Percentiles rank a stretch among this genome's conserved stretches.
These are phyloP conservation scores for Asclepias syriaca DNA, from an alignment of 257 asterid genomes.

Conservation along the genomic window DNA sequence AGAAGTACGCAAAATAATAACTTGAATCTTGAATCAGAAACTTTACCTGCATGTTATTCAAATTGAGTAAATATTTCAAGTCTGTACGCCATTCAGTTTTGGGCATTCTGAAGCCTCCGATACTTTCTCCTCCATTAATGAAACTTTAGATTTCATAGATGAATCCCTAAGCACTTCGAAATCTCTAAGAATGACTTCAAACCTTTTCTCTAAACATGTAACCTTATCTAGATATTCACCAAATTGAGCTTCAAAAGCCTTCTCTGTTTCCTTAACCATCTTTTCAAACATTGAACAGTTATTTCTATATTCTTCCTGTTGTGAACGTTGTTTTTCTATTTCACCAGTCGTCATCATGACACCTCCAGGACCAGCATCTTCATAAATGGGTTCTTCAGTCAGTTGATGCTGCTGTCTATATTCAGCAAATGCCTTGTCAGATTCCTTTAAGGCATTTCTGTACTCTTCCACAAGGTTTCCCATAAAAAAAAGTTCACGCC, in stretches of 20 bases:
- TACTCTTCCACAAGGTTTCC: constrained; percentile 59
- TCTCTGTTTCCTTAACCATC: constrained; percentile 47
- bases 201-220: constrained; percentile 33
- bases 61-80: constrained; percentile 4
- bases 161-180: constrained; percentile 31
- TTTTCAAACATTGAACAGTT: constrained; percentile 44
- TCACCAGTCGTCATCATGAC: constrained; percentile 58
- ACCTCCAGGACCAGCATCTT: constrained; percentile 73
- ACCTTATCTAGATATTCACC: constrained; percentile 33
- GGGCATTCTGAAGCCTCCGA: constrained; percentile 22
- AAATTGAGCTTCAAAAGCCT: constrained; percentile 24
- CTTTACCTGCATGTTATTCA: constrained; percentile 15
- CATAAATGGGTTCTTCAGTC: constrained; percentile 66
- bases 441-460: constrained; percentile 65
- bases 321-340: constrained; percentile 45
- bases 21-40: not conserved
- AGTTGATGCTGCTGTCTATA: constrained; percentile 50
- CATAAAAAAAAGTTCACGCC: constrained; percentile 62
- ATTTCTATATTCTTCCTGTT: constrained; percentile 53
- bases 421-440: constrained; percentile 55
- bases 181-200: constrained; percentile 35
- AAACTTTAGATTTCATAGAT: constrained; percentile 17
- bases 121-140: constrained; percentile 20
- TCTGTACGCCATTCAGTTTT: constrained; percentile 20
- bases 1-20: not conserved